A percentile compares a stretch with the other conserved stretches of the same genome.
Evolutionary conservation across 2,329 filamentous ascomycete genomes (phyloP).

Genomic region (Aspergillus sergii): DNA sequence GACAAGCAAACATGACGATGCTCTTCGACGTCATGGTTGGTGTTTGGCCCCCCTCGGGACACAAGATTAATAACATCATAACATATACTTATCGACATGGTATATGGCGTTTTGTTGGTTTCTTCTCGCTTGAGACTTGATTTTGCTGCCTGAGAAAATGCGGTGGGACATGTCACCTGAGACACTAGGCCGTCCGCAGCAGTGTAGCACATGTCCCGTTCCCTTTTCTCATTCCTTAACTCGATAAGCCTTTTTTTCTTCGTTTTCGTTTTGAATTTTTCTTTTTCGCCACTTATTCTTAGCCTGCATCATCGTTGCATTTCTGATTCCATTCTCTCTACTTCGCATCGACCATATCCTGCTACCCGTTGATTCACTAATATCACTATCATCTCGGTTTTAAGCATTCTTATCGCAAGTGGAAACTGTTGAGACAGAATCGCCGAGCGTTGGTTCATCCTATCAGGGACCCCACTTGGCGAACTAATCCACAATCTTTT

Average conservation of each 20-base stretch:
- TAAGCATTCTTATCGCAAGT: neutral
- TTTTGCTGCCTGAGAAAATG: neutral
- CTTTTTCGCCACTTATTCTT: neutral
- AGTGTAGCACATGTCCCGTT: conserved; percentile 1
- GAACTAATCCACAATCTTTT: conserved; percentile 6
- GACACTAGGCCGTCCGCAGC: conserved; percentile 5
- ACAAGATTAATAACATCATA: neutral
- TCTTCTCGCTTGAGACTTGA: neutral
- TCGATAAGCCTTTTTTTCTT: neutral
- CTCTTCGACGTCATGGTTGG: no score
- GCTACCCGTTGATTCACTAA: neutral
- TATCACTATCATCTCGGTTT: neutral
- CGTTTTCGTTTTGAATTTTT: neutral
- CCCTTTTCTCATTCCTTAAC: neutral
- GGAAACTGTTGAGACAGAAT: conserved; percentile 1
- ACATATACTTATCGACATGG: neutral
- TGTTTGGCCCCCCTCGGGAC: neutral
- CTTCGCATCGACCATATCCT: neutral
- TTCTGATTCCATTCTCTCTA: no score
- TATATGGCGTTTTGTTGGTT: neutral
- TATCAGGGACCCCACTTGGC: conserved; percentile 10
- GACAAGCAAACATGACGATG: neutral
- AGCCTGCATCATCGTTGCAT: neutral
- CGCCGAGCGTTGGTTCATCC: conserved; percentile 8
- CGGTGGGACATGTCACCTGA: conserved; percentile 2